A percentile compares a stretch with the other conserved stretches of the same genome.
Conservation (phyloP, 2,329 filamentous ascomycete genomes). For the Sporothrix inflata region DNA sequence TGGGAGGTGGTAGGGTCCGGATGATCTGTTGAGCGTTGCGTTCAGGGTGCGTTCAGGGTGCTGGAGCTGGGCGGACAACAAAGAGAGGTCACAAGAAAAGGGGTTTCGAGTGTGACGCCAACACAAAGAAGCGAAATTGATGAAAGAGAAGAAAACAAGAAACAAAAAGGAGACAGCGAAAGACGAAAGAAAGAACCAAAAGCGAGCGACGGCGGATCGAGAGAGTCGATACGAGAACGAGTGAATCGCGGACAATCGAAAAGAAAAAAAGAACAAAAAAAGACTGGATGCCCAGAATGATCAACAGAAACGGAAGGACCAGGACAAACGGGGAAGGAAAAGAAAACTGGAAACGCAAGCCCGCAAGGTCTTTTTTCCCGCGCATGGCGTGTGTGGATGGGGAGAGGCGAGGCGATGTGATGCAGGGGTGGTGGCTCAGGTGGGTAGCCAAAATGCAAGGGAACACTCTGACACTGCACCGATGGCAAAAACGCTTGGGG, state of each 20-base stretch:
- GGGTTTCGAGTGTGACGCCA: neutral
- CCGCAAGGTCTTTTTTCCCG: neutral
- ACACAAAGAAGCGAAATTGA: constrained; percentile 1
- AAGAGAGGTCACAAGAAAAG: neutral
- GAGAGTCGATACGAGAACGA: constrained; percentile 18
- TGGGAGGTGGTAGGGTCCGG: neutral
- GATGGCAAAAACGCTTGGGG: constrained; percentile 18
- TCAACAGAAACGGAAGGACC: neutral
- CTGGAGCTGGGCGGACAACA: neutral
- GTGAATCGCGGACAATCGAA: constrained; percentile 7
- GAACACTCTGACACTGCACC: neutral
- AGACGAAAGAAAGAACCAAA: neutral
- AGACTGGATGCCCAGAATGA: constrained; percentile 7
- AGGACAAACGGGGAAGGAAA: constrained; percentile 17
- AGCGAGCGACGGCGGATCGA: constrained; percentile 10
- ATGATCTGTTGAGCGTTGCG: neutral
- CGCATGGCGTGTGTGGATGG: constrained; percentile 19
- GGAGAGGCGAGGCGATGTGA: constrained; percentile 24
- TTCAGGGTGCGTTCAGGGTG: constrained; percentile 12
- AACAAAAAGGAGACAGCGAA: neutral
- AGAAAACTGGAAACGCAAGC: constrained; percentile 18
- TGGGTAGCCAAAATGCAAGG: constrained; percentile 3
- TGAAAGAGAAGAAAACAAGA: constrained; percentile 1
- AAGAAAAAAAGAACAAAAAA: constrained; percentile 15
- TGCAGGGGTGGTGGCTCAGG: constrained; percentile 30